Base-by-base conservation (phyloP, 2,329 filamentous ascomycete genomes). In the Colletotrichum cereale region DNA sequence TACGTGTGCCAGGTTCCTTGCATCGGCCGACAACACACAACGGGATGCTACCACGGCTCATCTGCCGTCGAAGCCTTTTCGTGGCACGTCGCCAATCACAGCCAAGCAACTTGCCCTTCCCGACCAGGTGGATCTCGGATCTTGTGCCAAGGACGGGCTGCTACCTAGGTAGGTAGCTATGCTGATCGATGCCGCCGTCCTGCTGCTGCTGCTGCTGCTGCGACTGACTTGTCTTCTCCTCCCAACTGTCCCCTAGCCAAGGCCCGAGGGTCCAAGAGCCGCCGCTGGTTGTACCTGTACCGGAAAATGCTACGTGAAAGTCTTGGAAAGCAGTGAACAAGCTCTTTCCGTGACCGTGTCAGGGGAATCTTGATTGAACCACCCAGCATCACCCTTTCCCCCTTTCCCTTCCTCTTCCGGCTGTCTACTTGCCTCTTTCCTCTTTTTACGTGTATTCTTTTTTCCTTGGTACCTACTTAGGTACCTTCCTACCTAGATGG, bases 41-140 rank as follows among this genome's bases (percentile, higher is more conserved):
- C 50, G 56, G 50, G 58, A 71, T 62, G 50, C 42, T 62, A 52
- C 64, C 40, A 56, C 57, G 50, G 31, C 50, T 36, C 16, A 18
- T 34, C 31, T 42, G 47, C 47, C 14, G 50, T 53, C 29, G 26
- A n/a, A 31, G 26, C 14, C 26, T 29, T 29, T 31, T 26, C 14
- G 44, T 12, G 12, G 36, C 48, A 62, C 47, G 24, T 62, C 65
- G 57, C 64, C 67, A 62, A 67, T 58, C 55, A 55, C 21, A n/a
- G 63, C 67, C 67, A 71, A 71, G 67, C 48, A 18, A 36, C 58
- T 60, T 67, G 64, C 64, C 68, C 66, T 65, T 67, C 64, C 68
- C 68, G 64, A 40, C 50, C 63, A 44, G 65, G 68, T 60, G 64
- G 68, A 67, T 62, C 57, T 71, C 57, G 68, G 68, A 63, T 55